Evolutionary conservation across 164 flowering plant species (phyloP).

Genomic region (Aristolochia fimbriata): DNA sequence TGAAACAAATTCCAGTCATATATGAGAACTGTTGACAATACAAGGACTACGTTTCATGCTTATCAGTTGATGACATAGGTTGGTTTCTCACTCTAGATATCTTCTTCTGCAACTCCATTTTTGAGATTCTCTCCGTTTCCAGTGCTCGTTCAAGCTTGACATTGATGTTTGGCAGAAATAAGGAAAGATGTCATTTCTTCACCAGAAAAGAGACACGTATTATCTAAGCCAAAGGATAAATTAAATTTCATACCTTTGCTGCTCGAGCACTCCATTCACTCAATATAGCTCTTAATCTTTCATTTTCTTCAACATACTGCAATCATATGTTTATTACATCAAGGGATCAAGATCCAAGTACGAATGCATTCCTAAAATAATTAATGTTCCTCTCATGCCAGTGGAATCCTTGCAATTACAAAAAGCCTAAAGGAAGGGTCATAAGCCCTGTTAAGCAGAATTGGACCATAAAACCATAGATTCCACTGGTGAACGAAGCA

Average conservation of each 20-base stretch:
- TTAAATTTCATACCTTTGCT: slow-evolving; percentile 64
- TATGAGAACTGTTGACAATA: no score
- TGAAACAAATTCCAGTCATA: no score
- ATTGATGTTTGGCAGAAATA: not conserved
- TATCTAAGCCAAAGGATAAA: not conserved
- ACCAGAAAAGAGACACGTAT: no score
- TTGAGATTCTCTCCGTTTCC: slow-evolving; percentile 69
- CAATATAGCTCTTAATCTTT: slow-evolving; percentile 83
- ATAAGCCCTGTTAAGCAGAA: no score
- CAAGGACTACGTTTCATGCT: slow-evolving; percentile 6
- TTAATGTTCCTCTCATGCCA: no score
- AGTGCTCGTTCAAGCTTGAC: slow-evolving; percentile 85
- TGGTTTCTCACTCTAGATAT: slow-evolving; percentile 36
- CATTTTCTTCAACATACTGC: slow-evolving; percentile 96
- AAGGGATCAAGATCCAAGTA: no score
- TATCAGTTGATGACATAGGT: slow-evolving; percentile 26
- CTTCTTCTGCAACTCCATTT: slow-evolving; percentile 74
- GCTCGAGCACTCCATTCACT: slow-evolving; percentile 97
- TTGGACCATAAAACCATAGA: no score
- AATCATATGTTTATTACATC: slow-evolving; percentile 1
- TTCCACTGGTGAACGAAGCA: no score
- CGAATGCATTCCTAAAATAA: no score
- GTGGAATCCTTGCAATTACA: no score
- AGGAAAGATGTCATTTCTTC: not conserved
- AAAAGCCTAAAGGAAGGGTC: no score